phyloP scores from a whole-genome alignment of 2,329 filamentous ascomycete species.

The Ceratocystis colombiana region DNA sequence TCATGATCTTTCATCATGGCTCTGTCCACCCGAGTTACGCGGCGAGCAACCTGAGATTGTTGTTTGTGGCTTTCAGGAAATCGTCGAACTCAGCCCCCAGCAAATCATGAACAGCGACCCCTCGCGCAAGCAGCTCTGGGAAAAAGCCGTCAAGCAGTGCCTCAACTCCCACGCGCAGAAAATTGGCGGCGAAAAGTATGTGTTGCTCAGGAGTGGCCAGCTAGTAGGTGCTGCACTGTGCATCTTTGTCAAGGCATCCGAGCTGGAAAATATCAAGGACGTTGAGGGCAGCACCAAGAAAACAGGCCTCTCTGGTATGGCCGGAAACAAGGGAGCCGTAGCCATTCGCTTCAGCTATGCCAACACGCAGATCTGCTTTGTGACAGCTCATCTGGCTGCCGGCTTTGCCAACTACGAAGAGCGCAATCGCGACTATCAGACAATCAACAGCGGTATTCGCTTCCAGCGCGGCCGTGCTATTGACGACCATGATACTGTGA shows the following conservation, averaged over 20 bases:
- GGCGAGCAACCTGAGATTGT: conserved; percentile 70
- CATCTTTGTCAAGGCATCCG: conserved; percentile 75
- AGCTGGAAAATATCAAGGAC: conserved; percentile 77
- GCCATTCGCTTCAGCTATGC: conserved; percentile 93
- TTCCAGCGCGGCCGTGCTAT: conserved; percentile 89
- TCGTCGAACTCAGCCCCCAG: conserved; percentile 93
- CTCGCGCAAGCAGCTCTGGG: conserved; percentile 73
- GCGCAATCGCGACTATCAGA: conserved; percentile 83
- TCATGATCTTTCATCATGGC: conserved; percentile 74
- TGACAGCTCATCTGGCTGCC: conserved; percentile 91
- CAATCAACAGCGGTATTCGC: conserved; percentile 73
- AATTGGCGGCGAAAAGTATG: conserved; percentile 65
- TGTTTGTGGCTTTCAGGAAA: conserved; percentile 91
- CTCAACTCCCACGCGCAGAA: conserved; percentile 61
- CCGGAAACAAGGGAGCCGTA: conserved; percentile 94
- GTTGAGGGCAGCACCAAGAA: conserved; percentile 96
- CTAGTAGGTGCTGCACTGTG: conserved; percentile 88
- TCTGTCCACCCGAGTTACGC: conserved; percentile 54
- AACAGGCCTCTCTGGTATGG: conserved; percentile 87
- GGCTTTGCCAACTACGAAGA: conserved; percentile 97
- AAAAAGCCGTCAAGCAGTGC: conserved; percentile 64
- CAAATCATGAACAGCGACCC: conserved; percentile 99
- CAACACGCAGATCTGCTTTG: conserved; percentile 85
- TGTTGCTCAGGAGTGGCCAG: conserved; percentile 81
- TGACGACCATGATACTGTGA: conserved; percentile 78